A percentile compares a stretch with the other conserved stretches of the same genome.
Conservation (phyloP, 257 asterid genomes). For the Solanum rostratum region DNA sequence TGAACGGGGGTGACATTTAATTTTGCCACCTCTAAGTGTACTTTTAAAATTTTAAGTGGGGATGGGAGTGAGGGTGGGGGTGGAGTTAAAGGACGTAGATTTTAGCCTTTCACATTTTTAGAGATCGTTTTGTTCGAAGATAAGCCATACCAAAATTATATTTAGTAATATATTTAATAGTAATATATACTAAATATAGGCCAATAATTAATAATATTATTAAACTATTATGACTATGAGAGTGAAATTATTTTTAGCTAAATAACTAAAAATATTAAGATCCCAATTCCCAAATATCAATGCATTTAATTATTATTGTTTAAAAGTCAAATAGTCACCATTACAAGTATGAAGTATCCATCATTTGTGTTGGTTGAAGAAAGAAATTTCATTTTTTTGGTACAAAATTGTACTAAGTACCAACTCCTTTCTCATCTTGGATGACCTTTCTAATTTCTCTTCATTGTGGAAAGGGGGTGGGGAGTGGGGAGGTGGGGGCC, state of each 20-base stretch:
- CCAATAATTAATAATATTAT: not conserved
- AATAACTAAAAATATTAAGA: not conserved
- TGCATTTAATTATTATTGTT: not conserved
- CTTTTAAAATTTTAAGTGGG: not conserved
- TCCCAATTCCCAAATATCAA: not conserved
- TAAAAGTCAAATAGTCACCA: not conserved
- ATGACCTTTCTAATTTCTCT: not conserved
- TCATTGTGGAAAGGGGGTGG: too few relatives aligned
- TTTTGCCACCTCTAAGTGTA: too few relatives aligned
- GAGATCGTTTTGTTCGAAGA: accelerated
- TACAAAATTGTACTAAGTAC: not conserved
- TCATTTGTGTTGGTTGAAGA: not conserved
- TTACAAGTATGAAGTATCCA: not conserved
- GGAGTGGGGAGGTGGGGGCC: too few relatives aligned
- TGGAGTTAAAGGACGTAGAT: not conserved
- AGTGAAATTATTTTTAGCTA: not conserved
- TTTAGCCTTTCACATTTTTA: not conserved
- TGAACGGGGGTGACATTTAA: too few relatives aligned
- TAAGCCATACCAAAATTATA: not conserved
- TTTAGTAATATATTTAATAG: not conserved
- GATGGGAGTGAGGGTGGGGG: not conserved
- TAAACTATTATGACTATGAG: not conserved
- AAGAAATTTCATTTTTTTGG: not conserved
- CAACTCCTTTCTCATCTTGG: not conserved
- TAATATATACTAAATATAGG: not conserved